phyloP scores from a whole-genome alignment of 371 early-diverging fungal genomes.

The Apophysomyces variabilis region DNA sequence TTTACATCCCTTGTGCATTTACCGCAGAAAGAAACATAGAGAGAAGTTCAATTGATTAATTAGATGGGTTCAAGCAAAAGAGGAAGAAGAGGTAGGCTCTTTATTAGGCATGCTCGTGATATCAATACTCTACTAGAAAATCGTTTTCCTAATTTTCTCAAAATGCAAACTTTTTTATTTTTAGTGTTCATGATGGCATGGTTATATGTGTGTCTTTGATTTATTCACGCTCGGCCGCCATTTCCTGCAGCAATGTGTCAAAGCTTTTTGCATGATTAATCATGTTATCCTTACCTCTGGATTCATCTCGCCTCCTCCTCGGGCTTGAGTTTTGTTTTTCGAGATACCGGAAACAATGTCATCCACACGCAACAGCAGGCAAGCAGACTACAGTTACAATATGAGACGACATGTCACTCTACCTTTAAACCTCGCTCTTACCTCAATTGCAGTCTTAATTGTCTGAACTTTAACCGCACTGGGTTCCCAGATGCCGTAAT shows the following conservation, averaged over 20 bases:
- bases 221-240: conserved; percentile 16
- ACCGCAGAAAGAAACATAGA: too few species aligned
- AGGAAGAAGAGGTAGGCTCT: too few species aligned
- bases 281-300: conserved; percentile 17
- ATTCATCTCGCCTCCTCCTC: conserved; percentile 19
- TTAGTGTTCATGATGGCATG: conserved; percentile 1
- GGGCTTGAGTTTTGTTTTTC: conserved; percentile 57
- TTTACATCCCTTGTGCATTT: too few species aligned
- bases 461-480: conserved; percentile 99
- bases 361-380: conserved; percentile 93
- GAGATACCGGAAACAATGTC: conserved; percentile 96
- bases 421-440: conserved; percentile 22
- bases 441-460: conserved; percentile 99
- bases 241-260: not conserved
- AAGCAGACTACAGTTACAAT: conserved; percentile 70
- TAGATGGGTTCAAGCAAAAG: too few species aligned
- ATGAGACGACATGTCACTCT: not conserved
- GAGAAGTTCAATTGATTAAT: too few species aligned
- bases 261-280: not conserved
- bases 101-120: too few species aligned
- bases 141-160: too few species aligned
- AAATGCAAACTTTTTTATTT: conserved; percentile 3
- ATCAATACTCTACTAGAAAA: too few species aligned
- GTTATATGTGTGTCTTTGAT: conserved; percentile 4
- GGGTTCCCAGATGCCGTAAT: conserved; percentile 99